phyloP scores from a whole-genome alignment of 768 basidiomycete genomes.

The Trametes cinnabarina region DNA sequence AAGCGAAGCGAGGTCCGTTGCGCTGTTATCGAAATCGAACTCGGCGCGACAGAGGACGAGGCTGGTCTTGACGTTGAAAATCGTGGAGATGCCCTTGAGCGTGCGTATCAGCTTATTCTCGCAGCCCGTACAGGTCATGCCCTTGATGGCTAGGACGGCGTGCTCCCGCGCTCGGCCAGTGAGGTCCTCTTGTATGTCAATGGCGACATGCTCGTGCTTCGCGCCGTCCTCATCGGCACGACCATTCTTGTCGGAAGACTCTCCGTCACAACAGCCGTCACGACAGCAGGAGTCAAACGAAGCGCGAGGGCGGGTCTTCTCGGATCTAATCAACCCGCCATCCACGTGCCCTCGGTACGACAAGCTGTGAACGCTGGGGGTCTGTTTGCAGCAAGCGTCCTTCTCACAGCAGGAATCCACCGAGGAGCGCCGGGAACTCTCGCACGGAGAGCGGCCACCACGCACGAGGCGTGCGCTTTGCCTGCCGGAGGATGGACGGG shows the following conservation, averaged over 20 bases:
- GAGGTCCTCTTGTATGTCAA: conserved; percentile 12
- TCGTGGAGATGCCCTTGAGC: conserved; percentile 18
- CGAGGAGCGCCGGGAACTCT: conserved; percentile 9
- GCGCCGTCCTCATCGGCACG: background rate
- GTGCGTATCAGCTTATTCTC: conserved; percentile 30
- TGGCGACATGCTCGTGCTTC: conserved; percentile 7
- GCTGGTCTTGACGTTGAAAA: conserved; percentile 30
- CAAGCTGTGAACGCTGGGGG: conserved; percentile 9
- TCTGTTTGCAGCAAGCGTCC: conserved; percentile 9
- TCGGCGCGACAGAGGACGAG: conserved; percentile 30
- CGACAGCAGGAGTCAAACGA: conserved; percentile 21
- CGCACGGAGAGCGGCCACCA: background rate
- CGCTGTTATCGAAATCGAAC: conserved; percentile 27
- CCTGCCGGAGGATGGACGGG: conserved; percentile 2
- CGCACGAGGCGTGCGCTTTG: background rate
- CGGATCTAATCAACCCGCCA: background rate
- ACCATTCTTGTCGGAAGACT: background rate
- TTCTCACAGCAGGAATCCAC: conserved; percentile 24
- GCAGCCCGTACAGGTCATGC: conserved; percentile 33
- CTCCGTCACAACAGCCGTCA: conserved; percentile 14
- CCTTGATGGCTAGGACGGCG: conserved; percentile 27
- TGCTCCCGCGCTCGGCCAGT: conserved; percentile 5
- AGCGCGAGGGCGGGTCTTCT: background rate
- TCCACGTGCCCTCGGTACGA: conserved; percentile 6
- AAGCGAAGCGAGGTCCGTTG: conserved; percentile 21